These are phyloP conservation scores for Prunus mira DNA, from an alignment of 306 rosid species.

Conservation along the genomic window DNA sequence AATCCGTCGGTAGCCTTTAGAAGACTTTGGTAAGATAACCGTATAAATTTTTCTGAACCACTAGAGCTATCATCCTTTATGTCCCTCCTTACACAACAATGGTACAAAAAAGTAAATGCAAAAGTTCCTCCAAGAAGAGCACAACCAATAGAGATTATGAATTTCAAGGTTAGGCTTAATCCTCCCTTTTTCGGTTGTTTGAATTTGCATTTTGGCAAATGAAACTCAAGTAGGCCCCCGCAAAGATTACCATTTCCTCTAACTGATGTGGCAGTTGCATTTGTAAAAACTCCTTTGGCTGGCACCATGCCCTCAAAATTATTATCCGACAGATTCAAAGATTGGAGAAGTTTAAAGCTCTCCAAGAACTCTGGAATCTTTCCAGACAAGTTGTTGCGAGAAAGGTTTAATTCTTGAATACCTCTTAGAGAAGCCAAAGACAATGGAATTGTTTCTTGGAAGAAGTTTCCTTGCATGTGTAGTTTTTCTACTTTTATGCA, in stretches of 20 bases:
- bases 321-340: constrained; percentile 5
- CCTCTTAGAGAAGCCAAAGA: constrained; percentile 1
- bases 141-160: background rate
- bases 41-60: background rate
- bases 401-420: background rate
- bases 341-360: background rate
- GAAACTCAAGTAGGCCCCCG: background rate
- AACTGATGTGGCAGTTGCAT: constrained; percentile 1
- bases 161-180: background rate
- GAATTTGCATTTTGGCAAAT: constrained; percentile 6
- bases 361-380: background rate
- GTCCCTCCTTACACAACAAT: background rate
- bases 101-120: background rate
- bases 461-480: background rate
- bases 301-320: constrained; percentile 11
- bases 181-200: background rate
- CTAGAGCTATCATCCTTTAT: background rate
- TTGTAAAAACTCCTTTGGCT: background rate
- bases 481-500: background rate
- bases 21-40: constrained; percentile 1
- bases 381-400: constrained; percentile 1
- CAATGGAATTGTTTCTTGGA: background rate
- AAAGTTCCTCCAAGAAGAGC: background rate
- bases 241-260: constrained; percentile 5
- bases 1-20: constrained; percentile 10